Base-by-base conservation (phyloP, 2,329 filamentous ascomycete genomes). In the Alternaria alternata region DNA sequence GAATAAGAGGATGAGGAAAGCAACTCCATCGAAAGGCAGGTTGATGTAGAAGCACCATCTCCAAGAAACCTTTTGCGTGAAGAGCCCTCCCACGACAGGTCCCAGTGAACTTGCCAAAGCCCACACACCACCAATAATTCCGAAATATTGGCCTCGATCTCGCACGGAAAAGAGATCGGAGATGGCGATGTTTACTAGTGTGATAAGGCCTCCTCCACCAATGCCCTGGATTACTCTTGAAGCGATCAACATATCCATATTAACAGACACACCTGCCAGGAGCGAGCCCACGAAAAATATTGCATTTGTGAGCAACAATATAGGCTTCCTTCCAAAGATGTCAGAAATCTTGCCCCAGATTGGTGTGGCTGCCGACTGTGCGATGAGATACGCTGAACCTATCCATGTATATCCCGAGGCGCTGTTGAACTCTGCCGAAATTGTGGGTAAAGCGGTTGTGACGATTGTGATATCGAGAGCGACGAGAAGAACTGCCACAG, bases 61-160 rank as follows among this genome's bases (percentile, higher is more conserved):
- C 89, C 89, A 91, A 16, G 79, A 83, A 4, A 87, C 84, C 26
- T 84, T 81, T 55, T 87, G 81, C 0, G 89, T 90, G 63, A 92
- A 88, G 0, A 85, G 84, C 7, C 90, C 90, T 18, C 90, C 89
- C 5, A 92, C 79, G 2, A 89, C 80, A 0, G 89, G 90, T 0
- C 90, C 90, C n/a, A 91, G 77, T 0, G 85, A 86, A 36, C 84
- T 85, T 3, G 89, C 88, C 20, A 90, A 73, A 2, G 88, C 88
- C 90, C 90, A 88, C 0, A 91, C 86, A 51, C 88, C 83, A 5
- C 88, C 88, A 55, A 90, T 85, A 47, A 91, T 78, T 0, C 88
- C 89, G 69, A 87, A 88, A 71, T 87, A 89, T 57, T 86, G 83
- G 18, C 86, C 84, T 46, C 88, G 83, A 36, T 78, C 84, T 76